phyloP scores from a whole-genome alignment of 2,329 filamentous ascomycete species.

The Stagonosporopsis tanaceti region DNA sequence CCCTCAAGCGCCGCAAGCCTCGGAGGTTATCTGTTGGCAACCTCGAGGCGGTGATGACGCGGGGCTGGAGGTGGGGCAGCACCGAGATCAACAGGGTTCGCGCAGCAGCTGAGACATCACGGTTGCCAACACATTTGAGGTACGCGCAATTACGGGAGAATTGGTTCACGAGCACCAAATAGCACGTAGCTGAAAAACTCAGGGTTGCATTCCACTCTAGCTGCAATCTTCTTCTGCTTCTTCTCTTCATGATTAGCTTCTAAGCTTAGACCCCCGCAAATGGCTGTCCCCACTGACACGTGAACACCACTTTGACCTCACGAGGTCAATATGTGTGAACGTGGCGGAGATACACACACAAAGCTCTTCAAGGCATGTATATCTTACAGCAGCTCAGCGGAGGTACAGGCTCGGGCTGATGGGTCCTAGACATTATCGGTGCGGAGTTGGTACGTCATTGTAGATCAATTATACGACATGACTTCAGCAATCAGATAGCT shows the following conservation, averaged over 20 bases:
- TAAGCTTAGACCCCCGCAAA: conserved; percentile 8
- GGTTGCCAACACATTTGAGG: conserved; percentile 1
- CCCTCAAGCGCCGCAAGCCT: neutral
- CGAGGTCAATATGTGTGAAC: neutral
- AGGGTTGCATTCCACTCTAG: neutral
- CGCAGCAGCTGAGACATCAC: conserved; percentile 18
- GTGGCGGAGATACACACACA: conserved; percentile 1
- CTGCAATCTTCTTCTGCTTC: neutral
- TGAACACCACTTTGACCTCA: neutral
- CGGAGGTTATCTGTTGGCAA: neutral
- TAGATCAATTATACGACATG: conserved; percentile 13
- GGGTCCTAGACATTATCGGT: conserved; percentile 10
- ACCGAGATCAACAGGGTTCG: conserved; percentile 7
- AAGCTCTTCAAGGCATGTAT: conserved; percentile 1
- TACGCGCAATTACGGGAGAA: conserved; percentile 5
- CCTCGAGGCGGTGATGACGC: conserved; percentile 17
- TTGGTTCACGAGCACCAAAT: neutral
- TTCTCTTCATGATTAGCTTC: conserved; percentile 1
- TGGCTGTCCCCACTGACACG: conserved; percentile 4
- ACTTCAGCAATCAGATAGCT: conserved; percentile 22
- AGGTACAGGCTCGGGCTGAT: conserved; percentile 14
- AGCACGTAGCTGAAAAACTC: neutral
- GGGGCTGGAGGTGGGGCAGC: conserved; percentile 14
- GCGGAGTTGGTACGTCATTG: conserved; percentile 21
- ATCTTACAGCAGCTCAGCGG: neutral